A percentile compares a stretch with the other conserved stretches of the same genome.
phyloP scores from a whole-genome alignment of 2,329 filamentous ascomycete species.

The Fusarium decemcellulare region DNA sequence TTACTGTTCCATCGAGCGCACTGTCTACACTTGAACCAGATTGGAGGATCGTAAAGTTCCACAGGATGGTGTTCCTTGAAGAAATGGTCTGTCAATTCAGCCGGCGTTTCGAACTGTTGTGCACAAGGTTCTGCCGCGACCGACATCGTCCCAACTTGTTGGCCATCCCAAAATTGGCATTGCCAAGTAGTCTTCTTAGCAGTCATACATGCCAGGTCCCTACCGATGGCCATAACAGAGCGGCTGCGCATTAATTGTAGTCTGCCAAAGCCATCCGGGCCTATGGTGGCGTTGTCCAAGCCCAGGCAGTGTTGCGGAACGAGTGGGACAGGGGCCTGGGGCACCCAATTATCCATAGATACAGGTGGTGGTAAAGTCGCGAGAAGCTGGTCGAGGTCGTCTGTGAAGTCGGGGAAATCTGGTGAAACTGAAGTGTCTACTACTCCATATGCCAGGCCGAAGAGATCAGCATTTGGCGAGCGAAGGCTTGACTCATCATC shows the following conservation, averaged over 20 bases:
- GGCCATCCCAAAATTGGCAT: slow-evolving; percentile 4
- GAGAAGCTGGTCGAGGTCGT: background rate
- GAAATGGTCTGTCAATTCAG: slow-evolving; percentile 8
- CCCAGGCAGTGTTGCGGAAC: background rate
- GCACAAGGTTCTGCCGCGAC: background rate
- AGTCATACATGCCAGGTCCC: background rate
- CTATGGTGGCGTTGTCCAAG: background rate
- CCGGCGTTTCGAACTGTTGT: slow-evolving; percentile 2
- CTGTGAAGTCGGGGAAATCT: background rate
- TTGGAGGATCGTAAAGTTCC: background rate
- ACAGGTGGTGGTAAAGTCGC: background rate
- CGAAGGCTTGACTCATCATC: background rate
- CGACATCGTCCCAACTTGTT: background rate
- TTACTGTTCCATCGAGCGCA: slow-evolving; percentile 14
- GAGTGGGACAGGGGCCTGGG: background rate
- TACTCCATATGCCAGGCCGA: background rate
- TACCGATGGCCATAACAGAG: slow-evolving; percentile 19
- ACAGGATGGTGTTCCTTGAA: slow-evolving; percentile 4
- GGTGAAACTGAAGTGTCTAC: background rate
- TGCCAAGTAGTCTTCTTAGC: slow-evolving; percentile 10
- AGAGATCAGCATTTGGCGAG: background rate
- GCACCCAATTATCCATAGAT: background rate
- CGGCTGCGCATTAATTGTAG: slow-evolving; percentile 5
- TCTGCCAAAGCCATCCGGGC: background rate
- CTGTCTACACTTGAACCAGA: slow-evolving; percentile 6